A percentile compares a stretch with the other conserved stretches of the same genome.
Evolutionary conservation across 75 land plant genomes (phyloP).

Genomic region (Sequoia sempervirens): DNA sequence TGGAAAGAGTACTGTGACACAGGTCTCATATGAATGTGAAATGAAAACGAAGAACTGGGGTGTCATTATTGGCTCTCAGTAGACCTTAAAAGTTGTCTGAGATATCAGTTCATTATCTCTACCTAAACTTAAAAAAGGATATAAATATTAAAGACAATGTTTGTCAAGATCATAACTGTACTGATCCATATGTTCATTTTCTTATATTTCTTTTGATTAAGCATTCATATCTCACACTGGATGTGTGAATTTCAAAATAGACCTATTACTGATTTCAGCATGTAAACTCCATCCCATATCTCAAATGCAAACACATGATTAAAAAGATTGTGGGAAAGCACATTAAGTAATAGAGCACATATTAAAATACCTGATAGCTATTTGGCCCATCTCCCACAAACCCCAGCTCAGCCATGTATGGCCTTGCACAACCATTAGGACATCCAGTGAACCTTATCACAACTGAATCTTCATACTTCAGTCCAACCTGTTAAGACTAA

Average conservation of each 20-base stretch:
- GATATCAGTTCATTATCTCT: neutral
- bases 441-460: constrained; percentile 94
- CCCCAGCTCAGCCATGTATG: constrained; percentile 99
- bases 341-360: neutral
- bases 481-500: constrained; percentile 60
- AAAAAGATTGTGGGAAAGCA: neutral
- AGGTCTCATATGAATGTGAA: neutral
- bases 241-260: neutral
- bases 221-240: neutral
- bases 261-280: neutral
- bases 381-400: constrained; percentile 98
- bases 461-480: constrained; percentile 66
- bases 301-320: neutral
- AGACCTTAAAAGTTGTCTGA: neutral
- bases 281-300: neutral
- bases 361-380: constrained; percentile 82
- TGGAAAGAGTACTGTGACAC: too few relatives aligned
- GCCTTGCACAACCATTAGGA: constrained; percentile 98
- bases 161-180: neutral
- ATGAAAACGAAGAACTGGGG: neutral
- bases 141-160: neutral
- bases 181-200: neutral
- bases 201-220: constrained; percentile 1
- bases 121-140: neutral
- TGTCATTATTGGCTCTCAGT: neutral